Conservation (phyloP, 192 early-diverging fungal genomes). For the Backusella macrospora region DNA sequence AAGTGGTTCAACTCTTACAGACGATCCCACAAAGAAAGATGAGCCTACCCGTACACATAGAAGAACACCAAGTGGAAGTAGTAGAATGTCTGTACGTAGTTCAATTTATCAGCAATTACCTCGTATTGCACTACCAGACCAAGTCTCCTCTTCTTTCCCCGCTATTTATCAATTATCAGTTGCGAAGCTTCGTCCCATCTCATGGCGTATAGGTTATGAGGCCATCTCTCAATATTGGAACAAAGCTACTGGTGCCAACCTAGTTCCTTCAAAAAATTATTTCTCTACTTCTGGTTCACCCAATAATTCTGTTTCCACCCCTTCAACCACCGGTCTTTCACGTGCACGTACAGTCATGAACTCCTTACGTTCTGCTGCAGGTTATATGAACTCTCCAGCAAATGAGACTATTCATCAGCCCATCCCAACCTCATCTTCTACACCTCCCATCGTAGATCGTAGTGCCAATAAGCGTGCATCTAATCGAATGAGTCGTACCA, state of each 20-base stretch:
- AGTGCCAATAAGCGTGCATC: slow-evolving; percentile 25
- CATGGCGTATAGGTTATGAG: slow-evolving; percentile 38
- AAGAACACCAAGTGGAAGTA: slow-evolving; percentile 7
- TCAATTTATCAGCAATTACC: not conserved
- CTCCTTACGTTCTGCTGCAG: slow-evolving; percentile 25
- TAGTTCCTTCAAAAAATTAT: slow-evolving; percentile 25
- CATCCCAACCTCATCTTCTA: not conserved
- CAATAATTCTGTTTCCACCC: not conserved
- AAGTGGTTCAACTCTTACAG: not conserved
- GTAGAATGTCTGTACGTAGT: slow-evolving; percentile 18
- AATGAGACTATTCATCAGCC: not conserved
- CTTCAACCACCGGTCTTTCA: slow-evolving; percentile 16
- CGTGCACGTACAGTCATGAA: slow-evolving; percentile 39
- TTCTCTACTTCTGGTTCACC: slow-evolving; percentile 18
- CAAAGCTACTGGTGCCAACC: slow-evolving; percentile 10
- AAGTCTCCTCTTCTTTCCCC: slow-evolving; percentile 23
- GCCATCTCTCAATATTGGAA: slow-evolving; percentile 40
- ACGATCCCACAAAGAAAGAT: not conserved
- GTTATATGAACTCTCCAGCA: slow-evolving; percentile 7
- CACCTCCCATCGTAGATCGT: not conserved
- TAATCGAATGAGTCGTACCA: slow-evolving; percentile 26
- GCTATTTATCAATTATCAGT: slow-evolving; percentile 31
- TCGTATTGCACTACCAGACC: not conserved
- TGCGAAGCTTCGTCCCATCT: slow-evolving; percentile 3
- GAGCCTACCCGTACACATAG: not conserved